Percentiles rank a stretch among this genome's conserved stretches.
These are phyloP conservation scores for Colletotrichum musicola DNA, from an alignment of 2,329 filamentous ascomycete species.

Conservation along the genomic window DNA sequence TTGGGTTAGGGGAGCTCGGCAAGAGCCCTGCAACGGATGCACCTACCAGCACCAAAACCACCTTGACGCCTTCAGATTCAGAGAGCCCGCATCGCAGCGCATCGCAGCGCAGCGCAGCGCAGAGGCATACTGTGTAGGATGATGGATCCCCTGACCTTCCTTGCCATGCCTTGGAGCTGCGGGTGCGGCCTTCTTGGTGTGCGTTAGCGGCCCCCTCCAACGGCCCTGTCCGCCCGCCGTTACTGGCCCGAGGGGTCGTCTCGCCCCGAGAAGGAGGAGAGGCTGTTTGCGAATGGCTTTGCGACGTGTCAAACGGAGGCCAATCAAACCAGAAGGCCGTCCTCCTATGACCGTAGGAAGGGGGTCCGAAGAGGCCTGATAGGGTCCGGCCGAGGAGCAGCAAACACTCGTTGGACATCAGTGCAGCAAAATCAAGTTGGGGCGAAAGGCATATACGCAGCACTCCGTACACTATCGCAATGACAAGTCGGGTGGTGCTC, in stretches of 20 bases:
- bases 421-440: conserved; percentile 38
- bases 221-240: conserved; percentile 28
- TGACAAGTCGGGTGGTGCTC: conserved; percentile 7
- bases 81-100: no score
- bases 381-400: conserved; percentile 44
- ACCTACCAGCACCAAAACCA: neutral
- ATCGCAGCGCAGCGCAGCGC: no score
- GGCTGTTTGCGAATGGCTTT: conserved; percentile 5
- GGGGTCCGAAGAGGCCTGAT: conserved; percentile 43
- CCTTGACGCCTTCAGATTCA: no score
- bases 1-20: conserved; percentile 28
- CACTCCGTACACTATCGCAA: neutral
- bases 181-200: conserved; percentile 37
- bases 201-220: conserved; percentile 35
- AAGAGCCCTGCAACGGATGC: conserved; percentile 16
- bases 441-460: conserved; percentile 31
- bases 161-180: conserved; percentile 28
- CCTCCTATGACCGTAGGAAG: conserved; percentile 25
- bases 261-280: conserved; percentile 13
- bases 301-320: conserved; percentile 33
- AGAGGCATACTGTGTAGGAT: no score
- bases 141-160: conserved; percentile 21
- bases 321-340: conserved; percentile 26
- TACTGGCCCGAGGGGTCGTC: conserved; percentile 25
- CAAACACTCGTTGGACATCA: conserved; percentile 44